These are phyloP conservation scores for Camptophora hylomeconis DNA, from an alignment of 2,329 filamentous ascomycete species.

Conservation along the genomic window DNA sequence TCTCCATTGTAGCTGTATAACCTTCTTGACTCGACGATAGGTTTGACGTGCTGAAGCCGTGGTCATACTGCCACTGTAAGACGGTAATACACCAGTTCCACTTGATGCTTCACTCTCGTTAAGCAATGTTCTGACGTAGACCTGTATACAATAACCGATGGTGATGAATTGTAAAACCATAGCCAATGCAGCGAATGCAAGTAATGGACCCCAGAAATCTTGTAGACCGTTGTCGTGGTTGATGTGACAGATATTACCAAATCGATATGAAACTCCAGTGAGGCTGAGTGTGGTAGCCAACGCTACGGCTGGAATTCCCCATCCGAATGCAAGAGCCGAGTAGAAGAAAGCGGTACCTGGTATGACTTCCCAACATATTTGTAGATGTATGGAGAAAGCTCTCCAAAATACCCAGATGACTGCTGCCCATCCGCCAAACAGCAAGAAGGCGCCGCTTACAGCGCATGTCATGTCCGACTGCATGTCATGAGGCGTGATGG, in stretches of 20 bases:
- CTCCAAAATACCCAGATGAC: slow-evolving; percentile 87
- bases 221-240: slow-evolving; percentile 75
- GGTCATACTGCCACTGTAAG: slow-evolving; percentile 61
- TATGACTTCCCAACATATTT: slow-evolving; percentile 94
- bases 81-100: slow-evolving; percentile 54
- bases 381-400: slow-evolving; percentile 81
- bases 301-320: slow-evolving; percentile 68
- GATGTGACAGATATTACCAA: slow-evolving; percentile 84
- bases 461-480: slow-evolving; percentile 68
- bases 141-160: slow-evolving; percentile 83
- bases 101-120: slow-evolving; percentile 53
- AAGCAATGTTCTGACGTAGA: slow-evolving; percentile 74
- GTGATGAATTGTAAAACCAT: slow-evolving; percentile 73
- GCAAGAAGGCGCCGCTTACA: slow-evolving; percentile 71
- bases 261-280: slow-evolving; percentile 88
- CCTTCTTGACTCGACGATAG: slow-evolving; percentile 72
- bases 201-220: slow-evolving; percentile 80
- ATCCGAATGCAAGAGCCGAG: slow-evolving; percentile 64
- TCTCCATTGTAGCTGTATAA: slow-evolving; percentile 86
- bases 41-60: slow-evolving; percentile 78
- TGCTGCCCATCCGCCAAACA: slow-evolving; percentile 73
- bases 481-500: slow-evolving; percentile 92
- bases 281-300: slow-evolving; percentile 64
- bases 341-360: slow-evolving; percentile 86
- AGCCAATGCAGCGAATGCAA: slow-evolving; percentile 63